Conservation (phyloP, 164 flowering plant genomes). For the Umbellularia californica region DNA sequence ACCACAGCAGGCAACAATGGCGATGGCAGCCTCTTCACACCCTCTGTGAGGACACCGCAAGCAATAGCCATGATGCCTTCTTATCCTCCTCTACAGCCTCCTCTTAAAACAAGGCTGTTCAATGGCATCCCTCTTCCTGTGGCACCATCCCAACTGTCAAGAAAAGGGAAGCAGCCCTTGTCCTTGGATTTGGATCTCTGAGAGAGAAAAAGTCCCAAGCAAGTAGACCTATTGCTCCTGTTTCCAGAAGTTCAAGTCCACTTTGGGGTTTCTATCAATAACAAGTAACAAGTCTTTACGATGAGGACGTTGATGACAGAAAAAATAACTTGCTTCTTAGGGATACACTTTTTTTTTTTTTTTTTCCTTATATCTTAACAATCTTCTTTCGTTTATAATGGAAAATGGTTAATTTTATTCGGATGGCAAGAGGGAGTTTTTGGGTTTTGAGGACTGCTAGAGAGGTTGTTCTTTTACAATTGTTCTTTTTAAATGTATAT, state of each 20-base stretch:
- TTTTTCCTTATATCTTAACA: not conserved
- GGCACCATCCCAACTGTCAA: not conserved
- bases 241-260: not conserved
- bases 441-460: not conserved
- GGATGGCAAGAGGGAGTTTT: not conserved
- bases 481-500: slow-evolving; percentile 2
- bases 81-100: not conserved
- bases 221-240: too few species aligned
- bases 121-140: not conserved
- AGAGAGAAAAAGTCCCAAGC: not conserved
- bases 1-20: too few species aligned
- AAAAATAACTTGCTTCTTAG: not conserved
- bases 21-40: too few species aligned
- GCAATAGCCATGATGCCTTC: not conserved
- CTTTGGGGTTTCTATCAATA: not conserved
- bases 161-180: slow-evolving; percentile 4
- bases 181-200: slow-evolving; percentile 7
- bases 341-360: not conserved
- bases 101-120: slow-evolving; percentile 5
- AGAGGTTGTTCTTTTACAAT: not conserved
- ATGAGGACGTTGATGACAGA: not conserved
- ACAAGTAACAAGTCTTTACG: not conserved
- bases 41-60: too few species aligned
- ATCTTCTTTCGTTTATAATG: not conserved
- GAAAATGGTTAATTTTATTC: not conserved